Percentiles rank a stretch among this genome's conserved stretches.
phyloP scores from a whole-genome alignment of 2,329 filamentous ascomycete species.

The Colletotrichum truncatum region DNA sequence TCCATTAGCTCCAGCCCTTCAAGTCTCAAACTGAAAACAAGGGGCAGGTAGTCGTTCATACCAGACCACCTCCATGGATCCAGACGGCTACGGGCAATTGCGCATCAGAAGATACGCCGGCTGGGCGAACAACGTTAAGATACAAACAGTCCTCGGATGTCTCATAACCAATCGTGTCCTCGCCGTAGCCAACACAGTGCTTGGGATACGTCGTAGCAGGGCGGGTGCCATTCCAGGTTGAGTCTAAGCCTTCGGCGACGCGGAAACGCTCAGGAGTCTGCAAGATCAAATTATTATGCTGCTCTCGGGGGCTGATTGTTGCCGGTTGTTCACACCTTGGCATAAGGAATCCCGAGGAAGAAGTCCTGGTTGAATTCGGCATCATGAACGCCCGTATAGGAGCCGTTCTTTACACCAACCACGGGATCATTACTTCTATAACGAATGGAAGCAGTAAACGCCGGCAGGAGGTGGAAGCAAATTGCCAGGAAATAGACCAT shows the following conservation, averaged over 20 bases:
- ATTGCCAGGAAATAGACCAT: constrained; percentile 3
- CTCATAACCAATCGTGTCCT: constrained; percentile 33
- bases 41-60: neutral
- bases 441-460: constrained; percentile 5
- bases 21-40: neutral
- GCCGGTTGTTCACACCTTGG: constrained; percentile 34
- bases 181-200: constrained; percentile 60
- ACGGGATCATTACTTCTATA: constrained; percentile 6
- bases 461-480: constrained; percentile 14
- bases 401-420: constrained; percentile 31
- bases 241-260: constrained; percentile 56
- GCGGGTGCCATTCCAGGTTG: constrained; percentile 48
- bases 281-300: neutral
- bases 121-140: constrained; percentile 68
- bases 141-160: constrained; percentile 67
- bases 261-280: constrained; percentile 58
- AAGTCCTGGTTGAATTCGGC: constrained; percentile 52
- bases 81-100: constrained; percentile 65
- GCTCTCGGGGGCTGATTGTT: constrained; percentile 33
- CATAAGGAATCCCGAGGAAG: constrained; percentile 61
- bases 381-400: constrained; percentile 48
- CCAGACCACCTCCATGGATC: constrained; percentile 58
- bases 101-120: constrained; percentile 47
- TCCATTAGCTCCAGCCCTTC: neutral
- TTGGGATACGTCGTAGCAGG: constrained; percentile 54